Base-by-base conservation (phyloP, 2,329 filamentous ascomycete species). In the Aureobasidium sp. region DNA sequence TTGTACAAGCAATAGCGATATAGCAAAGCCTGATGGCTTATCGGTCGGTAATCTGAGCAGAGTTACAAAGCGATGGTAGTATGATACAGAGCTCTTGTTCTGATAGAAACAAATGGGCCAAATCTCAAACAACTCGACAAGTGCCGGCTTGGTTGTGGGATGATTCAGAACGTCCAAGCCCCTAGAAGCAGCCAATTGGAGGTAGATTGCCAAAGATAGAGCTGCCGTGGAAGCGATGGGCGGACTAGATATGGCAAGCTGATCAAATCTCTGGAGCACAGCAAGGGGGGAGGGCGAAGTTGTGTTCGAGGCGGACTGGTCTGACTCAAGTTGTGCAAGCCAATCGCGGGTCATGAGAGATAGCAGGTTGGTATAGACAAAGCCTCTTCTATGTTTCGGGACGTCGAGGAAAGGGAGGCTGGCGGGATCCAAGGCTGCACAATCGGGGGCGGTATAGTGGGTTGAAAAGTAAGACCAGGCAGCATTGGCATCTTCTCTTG, bases 381-480 rank as follows among this genome's bases (percentile, higher is more conserved):
- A 27, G 2, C 57, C 45, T n/a, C 16, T 29, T 9, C 45, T 59
- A 27, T 59, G 57, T 25, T 59, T 59, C 3, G 45, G 27, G 6
- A 59, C 44, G 34, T 59, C 57, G 57, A 49, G 27, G 6, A 50
- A 49, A 7, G 57, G 57, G 3, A 59, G 57, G 27, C 32, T 16
- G 21, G 44, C 27, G 15, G 57, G 32, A 16, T 59, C 57, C 36
- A 59, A 34, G 27, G 57, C 57, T 16, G 57, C 7, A 29, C 57
- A 59, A 16, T 59, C 9, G 45, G 44, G 34, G 6, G 25, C 32
- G 27, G 57, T 59, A n/a, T 59, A 59, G 27, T 59, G 44, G 45
- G 45, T 25, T 2, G 8, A 25, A 34, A 59, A 59, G 36, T 49
- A 59, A 36, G 57, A 49, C 57, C 57, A 59, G 13, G 57, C 57